A percentile compares a stretch with the other conserved stretches of the same genome.
Evolutionary conservation across 2,329 filamentous ascomycete genomes (phyloP).

Genomic region (Talaromyces atroroseus): DNA sequence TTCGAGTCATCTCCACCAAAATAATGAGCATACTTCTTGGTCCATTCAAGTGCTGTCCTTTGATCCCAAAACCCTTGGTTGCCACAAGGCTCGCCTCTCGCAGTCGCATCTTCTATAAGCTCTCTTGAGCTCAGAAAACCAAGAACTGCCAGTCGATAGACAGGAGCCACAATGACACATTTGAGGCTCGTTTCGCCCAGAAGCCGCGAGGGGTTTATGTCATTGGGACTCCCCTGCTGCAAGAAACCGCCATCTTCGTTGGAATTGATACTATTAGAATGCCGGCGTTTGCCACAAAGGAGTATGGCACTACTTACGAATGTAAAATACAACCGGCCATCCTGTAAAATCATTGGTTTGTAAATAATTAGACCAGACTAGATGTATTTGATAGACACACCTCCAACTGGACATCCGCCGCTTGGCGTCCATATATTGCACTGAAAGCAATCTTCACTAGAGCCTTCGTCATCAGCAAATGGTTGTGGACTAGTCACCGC

Average conservation of each 20-base stretch:
- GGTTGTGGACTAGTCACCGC: constrained; percentile 49
- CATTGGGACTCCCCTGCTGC: constrained; percentile 51
- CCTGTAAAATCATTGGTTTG: constrained; percentile 25
- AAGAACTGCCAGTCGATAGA: constrained; percentile 53
- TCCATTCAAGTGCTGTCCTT: constrained; percentile 52
- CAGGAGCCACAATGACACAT: constrained; percentile 51
- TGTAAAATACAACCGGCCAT: constrained; percentile 56
- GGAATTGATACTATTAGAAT: constrained; percentile 1
- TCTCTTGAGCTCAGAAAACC: constrained; percentile 52
- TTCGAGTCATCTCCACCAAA: constrained; percentile 48
- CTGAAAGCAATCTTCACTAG: constrained; percentile 52
- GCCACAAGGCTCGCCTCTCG: constrained; percentile 32
- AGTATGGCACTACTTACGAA: constrained; percentile 37
- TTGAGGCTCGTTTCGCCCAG: constrained; percentile 46
- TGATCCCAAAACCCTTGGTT: constrained; percentile 57
- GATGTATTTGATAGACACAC: constrained; percentile 15
- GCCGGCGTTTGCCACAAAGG: neutral
- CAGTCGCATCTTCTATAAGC: constrained; percentile 38
- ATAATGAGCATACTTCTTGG: constrained; percentile 45
- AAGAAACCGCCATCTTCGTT: constrained; percentile 50
- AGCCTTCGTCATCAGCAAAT: constrained; percentile 28
- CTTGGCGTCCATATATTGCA: constrained; percentile 52
- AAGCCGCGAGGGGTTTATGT: constrained; percentile 40
- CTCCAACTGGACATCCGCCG: constrained; percentile 37
- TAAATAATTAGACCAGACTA: neutral